Evolutionary conservation across 768 basidiomycete genomes (phyloP).

Genomic region (Inosperma sp.): DNA sequence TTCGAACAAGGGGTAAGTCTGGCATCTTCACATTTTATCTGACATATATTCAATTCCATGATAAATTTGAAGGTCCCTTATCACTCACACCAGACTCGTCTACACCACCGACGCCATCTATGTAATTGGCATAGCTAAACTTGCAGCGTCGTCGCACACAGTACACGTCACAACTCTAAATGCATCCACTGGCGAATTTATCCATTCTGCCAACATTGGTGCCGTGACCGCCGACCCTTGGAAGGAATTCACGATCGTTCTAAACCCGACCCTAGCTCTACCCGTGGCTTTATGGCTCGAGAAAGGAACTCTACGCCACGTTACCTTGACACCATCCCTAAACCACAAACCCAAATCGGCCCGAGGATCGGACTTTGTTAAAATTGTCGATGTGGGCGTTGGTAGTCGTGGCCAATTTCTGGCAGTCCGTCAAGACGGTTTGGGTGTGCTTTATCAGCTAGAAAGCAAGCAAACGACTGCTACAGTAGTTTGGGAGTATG

Average conservation of each 20-base stretch:
- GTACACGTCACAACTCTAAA: constrained; percentile 64
- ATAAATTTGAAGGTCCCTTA: constrained; percentile 45
- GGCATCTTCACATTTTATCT: not conserved
- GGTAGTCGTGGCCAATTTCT: constrained; percentile 54
- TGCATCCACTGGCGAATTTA: constrained; percentile 46
- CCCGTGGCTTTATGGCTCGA: constrained; percentile 54
- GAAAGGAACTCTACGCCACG: constrained; percentile 43
- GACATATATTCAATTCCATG: constrained; percentile 6
- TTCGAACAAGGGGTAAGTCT: constrained; percentile 58
- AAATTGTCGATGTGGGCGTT: constrained; percentile 60
- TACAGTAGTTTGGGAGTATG: constrained; percentile 50
- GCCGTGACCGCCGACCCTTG: constrained; percentile 40
- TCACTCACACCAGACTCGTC: constrained; percentile 60
- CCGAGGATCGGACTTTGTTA: constrained; percentile 43
- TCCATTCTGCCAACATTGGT: constrained; percentile 48
- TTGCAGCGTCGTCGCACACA: constrained; percentile 51
- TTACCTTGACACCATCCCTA: constrained; percentile 49
- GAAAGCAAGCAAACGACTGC: constrained; percentile 34
- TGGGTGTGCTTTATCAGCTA: constrained; percentile 51
- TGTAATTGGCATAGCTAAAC: constrained; percentile 49
- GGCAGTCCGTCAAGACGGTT: constrained; percentile 51
- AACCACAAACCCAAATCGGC: constrained; percentile 42
- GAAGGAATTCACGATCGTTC: constrained; percentile 29
- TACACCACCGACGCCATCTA: constrained; percentile 52
- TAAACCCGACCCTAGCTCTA: constrained; percentile 14